phyloP scores from a whole-genome alignment of 2,329 filamentous ascomycete species.

The Plenodomus biglobosus region DNA sequence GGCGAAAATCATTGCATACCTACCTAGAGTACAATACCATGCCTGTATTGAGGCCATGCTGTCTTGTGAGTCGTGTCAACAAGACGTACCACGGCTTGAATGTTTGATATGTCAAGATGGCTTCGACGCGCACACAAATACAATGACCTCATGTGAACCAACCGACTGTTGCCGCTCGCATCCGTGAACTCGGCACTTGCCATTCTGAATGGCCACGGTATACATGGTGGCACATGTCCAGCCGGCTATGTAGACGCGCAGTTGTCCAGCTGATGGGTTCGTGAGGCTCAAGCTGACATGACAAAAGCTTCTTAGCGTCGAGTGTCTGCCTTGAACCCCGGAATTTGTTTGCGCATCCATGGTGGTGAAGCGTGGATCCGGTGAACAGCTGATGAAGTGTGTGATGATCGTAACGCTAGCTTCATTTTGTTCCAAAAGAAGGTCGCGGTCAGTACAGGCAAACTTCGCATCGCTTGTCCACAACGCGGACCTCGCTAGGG shows the following conservation, averaged over 20 bases:
- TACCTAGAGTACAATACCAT: too few species aligned
- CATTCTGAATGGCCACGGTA: not conserved
- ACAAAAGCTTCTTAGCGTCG: not conserved
- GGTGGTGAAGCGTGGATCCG: conserved; percentile 7
- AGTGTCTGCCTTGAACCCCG: conserved; percentile 10
- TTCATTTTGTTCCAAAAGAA: not conserved
- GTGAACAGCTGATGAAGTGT: conserved; percentile 7
- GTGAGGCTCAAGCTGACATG: conserved; percentile 17
- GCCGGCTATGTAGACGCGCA: conserved; percentile 17
- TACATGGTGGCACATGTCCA: conserved; percentile 12
- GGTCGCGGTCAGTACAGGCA: not conserved
- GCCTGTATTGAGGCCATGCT: conserved; percentile 14
- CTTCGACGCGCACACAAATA: not conserved
- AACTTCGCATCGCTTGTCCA: not conserved
- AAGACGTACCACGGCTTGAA: not conserved
- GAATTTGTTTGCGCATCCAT: not conserved
- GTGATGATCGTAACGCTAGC: not conserved
- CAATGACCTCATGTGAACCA: not conserved
- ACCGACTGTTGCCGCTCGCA: not conserved
- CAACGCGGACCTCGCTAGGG: not conserved
- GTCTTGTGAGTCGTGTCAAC: conserved; percentile 1
- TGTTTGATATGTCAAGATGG: not conserved
- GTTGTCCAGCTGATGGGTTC: conserved; percentile 17
- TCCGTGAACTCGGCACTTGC: not conserved
- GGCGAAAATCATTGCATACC: conserved; percentile 14